Percentiles rank a stretch among this genome's conserved stretches.
Evolutionary conservation across 2,329 filamentous ascomycete genomes (phyloP).

Genomic region (Alternaria infectoria): DNA sequence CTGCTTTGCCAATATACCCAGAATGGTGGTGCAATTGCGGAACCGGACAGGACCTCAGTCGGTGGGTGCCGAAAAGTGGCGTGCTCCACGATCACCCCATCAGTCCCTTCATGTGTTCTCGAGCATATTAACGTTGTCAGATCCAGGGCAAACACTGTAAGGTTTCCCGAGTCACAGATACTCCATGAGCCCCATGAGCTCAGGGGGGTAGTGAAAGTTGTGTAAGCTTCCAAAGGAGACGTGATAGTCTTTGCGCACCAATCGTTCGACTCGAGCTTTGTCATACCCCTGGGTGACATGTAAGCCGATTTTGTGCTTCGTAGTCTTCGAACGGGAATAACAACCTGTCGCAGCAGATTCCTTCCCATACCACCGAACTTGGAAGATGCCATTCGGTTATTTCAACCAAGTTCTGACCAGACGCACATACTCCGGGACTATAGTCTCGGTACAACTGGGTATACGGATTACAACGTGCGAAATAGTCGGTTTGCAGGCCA

Average conservation of each 20-base stretch:
- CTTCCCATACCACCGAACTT: accelerated
- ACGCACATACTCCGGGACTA: background rate
- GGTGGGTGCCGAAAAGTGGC: background rate
- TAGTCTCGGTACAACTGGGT: accelerated
- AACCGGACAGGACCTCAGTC: background rate
- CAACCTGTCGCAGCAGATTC: background rate
- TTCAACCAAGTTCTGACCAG: background rate
- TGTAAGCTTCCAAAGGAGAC: too few relatives aligned
- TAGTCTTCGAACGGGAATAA: too few relatives aligned
- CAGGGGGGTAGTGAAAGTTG: too few relatives aligned
- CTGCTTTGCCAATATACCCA: background rate
- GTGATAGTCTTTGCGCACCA: too few relatives aligned
- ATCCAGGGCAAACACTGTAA: background rate
- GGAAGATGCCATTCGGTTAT: background rate
- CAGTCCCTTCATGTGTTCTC: too few relatives aligned
- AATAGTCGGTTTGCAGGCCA: background rate
- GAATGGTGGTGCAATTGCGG: background rate
- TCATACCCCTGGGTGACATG: too few relatives aligned
- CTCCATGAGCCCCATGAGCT: too few relatives aligned
- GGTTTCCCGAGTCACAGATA: background rate
- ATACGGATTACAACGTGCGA: background rate
- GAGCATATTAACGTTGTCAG: background rate
- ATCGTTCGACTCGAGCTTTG: too few relatives aligned
- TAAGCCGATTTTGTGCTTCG: too few relatives aligned
- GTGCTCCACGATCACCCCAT: too few relatives aligned